Base-by-base conservation (phyloP, 2,329 filamentous ascomycete species). In the Botrytis fragariae region DNA sequence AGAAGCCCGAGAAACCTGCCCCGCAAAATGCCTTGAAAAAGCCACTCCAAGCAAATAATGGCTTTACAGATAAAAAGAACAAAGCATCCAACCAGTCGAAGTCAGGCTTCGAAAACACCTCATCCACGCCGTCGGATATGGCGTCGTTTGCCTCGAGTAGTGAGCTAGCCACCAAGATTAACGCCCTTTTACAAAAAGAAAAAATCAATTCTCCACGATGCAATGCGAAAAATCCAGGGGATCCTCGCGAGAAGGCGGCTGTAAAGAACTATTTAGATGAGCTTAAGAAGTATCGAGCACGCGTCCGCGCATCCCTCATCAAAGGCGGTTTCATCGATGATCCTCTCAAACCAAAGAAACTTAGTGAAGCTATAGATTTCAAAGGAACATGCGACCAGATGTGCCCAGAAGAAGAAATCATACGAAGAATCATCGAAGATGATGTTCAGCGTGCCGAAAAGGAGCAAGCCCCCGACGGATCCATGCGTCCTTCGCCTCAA, bases 301-400 rank as follows among this genome's bases (percentile, higher is more conserved):
- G 85, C 74, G 89, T 87, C 12, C 87, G 90, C 68, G 83, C 84
- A 22, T 87, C 87, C 6, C 81, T 92, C 60, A 88, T 90, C 72
- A 87, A 85, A 74, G 88, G 86, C 22, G 87, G 87, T 18, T 82
- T 91, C 12, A 88, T 92, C 72, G 90, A 92, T 80, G 88, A 92
- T 76, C 90, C 90, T 4, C 87, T 90, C 45, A 87, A 89, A 77
- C 87, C 87, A 72, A 89, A 90, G 78, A 86, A 85, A 29, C 84
- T 92, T 12, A 85, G 88, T 73, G 87, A 92, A 78, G 90, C 90
- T 10, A 88, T 92, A 65, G 86, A 88, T 60, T 92, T 92, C 79
- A 89, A 89, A 79, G 90, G 90, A 22, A 90, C 90, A 63, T 91
- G 89, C 77, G 88, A 91, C 77, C 88, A 90, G 39, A 92, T 91